Conservation (phyloP, 495 filamentous ascomycete species). For the Neurospora discreta region DNA sequence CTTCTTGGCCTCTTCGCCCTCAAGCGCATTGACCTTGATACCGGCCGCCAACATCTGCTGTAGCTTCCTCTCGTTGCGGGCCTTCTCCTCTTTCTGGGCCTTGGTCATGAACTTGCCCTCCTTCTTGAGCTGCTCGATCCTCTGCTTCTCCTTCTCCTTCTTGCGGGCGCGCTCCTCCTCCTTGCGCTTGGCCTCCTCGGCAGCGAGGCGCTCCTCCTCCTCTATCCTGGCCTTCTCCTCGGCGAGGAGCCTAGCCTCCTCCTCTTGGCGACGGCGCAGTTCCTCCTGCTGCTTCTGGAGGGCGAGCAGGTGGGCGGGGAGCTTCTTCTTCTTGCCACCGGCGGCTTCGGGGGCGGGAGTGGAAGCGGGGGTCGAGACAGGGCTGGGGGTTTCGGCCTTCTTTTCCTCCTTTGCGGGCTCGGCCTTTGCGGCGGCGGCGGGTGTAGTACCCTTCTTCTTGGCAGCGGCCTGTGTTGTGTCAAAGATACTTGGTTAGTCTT, state of each 20-base stretch:
- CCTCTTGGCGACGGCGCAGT: conserved; percentile 62
- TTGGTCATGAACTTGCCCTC: conserved; percentile 94
- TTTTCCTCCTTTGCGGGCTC: conserved; percentile 38
- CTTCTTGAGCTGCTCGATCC: conserved; percentile 87
- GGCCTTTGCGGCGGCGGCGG: conserved; percentile 40
- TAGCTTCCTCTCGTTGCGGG: conserved; percentile 70
- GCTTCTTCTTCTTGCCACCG: conserved; percentile 75
- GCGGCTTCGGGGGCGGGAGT: conserved; percentile 30
- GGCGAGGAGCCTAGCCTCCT: conserved; percentile 52
- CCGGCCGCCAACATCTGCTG: conserved; percentile 91
- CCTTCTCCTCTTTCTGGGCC: conserved; percentile 80
- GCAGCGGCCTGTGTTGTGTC: conserved; percentile 41
- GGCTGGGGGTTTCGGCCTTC: conserved; percentile 23
- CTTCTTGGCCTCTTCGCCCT: conserved; percentile 51
- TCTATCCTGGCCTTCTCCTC: conserved; percentile 65
- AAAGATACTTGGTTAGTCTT: not conserved
- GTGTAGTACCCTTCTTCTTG: conserved; percentile 53
- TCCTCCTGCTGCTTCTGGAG: conserved; percentile 91
- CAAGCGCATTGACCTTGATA: conserved; percentile 66
- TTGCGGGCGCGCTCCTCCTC: conserved; percentile 51
- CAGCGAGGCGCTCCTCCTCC: conserved; percentile 53
- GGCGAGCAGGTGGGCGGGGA: conserved; percentile 68
- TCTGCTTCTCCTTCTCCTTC: conserved; percentile 94
- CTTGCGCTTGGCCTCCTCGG: conserved; percentile 51
- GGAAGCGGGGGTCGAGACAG: conserved; percentile 19